Conservation (phyloP, 2,329 filamentous ascomycete genomes). For the Elsinoe batatas region DNA sequence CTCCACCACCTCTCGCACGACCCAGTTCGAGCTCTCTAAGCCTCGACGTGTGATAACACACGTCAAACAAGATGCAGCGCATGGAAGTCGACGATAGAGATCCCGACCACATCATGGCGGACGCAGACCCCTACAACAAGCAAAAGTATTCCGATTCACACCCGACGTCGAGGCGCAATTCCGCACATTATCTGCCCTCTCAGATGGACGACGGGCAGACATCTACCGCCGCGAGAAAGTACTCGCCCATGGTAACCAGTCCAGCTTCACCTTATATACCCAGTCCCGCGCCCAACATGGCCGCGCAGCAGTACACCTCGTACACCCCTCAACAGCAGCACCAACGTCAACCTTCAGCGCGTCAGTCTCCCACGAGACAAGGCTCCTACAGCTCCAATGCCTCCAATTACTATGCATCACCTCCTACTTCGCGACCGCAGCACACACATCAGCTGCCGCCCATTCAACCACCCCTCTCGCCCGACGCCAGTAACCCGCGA, state of each 20-base stretch:
- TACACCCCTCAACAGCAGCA: conserved; percentile 34
- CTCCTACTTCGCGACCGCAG: conserved; percentile 36
- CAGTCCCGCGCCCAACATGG: conserved; percentile 33
- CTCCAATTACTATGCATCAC: conserved; percentile 50
- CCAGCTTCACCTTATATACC: conserved; percentile 68
- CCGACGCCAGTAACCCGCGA: conserved; percentile 62
- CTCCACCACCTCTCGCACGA: background rate
- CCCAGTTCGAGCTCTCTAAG: conserved; percentile 3
- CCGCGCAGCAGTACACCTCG: conserved; percentile 22
- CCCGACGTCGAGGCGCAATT: conserved; percentile 58
- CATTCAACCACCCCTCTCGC: conserved; percentile 56
- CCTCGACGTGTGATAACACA: conserved; percentile 1
- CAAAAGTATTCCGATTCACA: conserved; percentile 66
- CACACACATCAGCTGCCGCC: conserved; percentile 62
- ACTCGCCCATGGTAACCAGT: conserved; percentile 92
- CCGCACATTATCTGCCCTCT: conserved; percentile 54
- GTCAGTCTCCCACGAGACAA: conserved; percentile 69
- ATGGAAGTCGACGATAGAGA: conserved; percentile 35
- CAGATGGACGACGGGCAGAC: conserved; percentile 43
- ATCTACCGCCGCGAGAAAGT: conserved; percentile 76
- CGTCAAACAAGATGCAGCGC: conserved; percentile 21
- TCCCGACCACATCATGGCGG: conserved; percentile 60
- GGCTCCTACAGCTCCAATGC: conserved; percentile 44
- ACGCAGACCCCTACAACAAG: conserved; percentile 74
- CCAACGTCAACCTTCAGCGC: conserved; percentile 43